Evolutionary conservation across 2,329 filamentous ascomycete genomes (phyloP).

Genomic region (Trichoderma guizhouense): DNA sequence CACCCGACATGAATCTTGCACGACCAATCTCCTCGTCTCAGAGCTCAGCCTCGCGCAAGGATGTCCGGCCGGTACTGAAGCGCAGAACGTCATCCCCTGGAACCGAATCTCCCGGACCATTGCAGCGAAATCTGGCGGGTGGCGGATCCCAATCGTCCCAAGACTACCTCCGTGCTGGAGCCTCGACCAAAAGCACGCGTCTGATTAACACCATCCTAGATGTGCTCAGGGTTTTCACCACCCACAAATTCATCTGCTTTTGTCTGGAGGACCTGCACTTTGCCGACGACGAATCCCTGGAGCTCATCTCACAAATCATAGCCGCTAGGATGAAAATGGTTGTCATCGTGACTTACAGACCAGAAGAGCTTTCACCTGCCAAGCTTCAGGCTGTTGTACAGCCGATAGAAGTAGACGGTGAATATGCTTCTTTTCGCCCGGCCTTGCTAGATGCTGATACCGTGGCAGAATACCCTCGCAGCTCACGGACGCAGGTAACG

Average conservation of each 20-base stretch:
- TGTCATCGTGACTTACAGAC: conserved; percentile 72
- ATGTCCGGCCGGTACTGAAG: conserved; percentile 33
- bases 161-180: conserved; percentile 57
- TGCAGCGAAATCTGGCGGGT: conserved; percentile 33
- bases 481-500: conserved; percentile 58
- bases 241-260: conserved; percentile 83
- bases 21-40: conserved; percentile 39
- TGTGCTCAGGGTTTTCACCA: conserved; percentile 74
- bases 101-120: conserved; percentile 36
- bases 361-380: conserved; percentile 60
- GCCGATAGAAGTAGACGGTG: conserved; percentile 53
- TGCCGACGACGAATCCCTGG: conserved; percentile 81
- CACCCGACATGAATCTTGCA: conserved; percentile 38
- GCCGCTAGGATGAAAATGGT: conserved; percentile 75
- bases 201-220: conserved; percentile 88
- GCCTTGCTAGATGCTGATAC: conserved; percentile 23
- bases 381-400: conserved; percentile 53
- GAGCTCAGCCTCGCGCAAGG: conserved; percentile 31
- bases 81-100: conserved; percentile 51
- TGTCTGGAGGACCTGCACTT: conserved; percentile 88
- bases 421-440: not conserved
- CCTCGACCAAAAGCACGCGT: conserved; percentile 63
- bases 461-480: conserved; percentile 39
- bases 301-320: conserved; percentile 79
- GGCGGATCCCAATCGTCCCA: conserved; percentile 52